These are phyloP conservation scores for Trypanosoma brucei DNA, from an alignment of 208 protist species.

Conservation along the genomic window DNA sequence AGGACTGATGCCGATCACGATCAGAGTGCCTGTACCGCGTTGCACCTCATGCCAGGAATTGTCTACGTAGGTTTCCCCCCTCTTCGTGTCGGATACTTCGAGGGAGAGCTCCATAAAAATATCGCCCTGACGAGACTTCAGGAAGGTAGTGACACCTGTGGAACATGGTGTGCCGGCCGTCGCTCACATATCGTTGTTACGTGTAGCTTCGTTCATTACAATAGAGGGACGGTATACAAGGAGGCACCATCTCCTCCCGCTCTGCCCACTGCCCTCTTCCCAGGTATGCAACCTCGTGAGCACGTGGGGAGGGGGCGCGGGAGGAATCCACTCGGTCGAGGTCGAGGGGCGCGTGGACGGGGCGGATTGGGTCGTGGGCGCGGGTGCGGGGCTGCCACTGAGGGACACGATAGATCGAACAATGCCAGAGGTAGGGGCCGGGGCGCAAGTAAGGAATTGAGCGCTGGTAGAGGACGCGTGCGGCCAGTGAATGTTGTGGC, in stretches of 20 bases:
- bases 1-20: conserved; percentile 24
- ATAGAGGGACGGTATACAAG: conserved; percentile 40
- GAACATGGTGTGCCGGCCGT: conserved; percentile 51
- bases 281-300: conserved; percentile 44
- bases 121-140: conserved; percentile 41
- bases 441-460: too few species aligned
- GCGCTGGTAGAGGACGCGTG: too few species aligned
- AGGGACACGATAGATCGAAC: not conserved
- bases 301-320: conserved; percentile 13
- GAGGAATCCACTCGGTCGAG: conserved; percentile 19
- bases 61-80: conserved; percentile 58
- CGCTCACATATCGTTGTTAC: conserved; percentile 70
- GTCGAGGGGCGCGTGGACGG: conserved; percentile 2
- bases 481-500: too few species aligned
- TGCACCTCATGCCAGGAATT: conserved; percentile 64
- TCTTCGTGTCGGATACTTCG: conserved; percentile 70
- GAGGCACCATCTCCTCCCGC: conserved; percentile 49
- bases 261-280: conserved; percentile 46
- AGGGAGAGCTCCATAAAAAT: conserved; percentile 63
- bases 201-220: conserved; percentile 72
- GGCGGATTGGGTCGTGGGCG: conserved; percentile 11
- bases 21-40: conserved; percentile 30
- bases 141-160: conserved; percentile 45
- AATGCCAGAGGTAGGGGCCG: too few species aligned
- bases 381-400: conserved; percentile 7